Base-by-base conservation (phyloP, 2,329 filamentous ascomycete genomes). In the Dryadomyces quercus-mongolicae region DNA sequence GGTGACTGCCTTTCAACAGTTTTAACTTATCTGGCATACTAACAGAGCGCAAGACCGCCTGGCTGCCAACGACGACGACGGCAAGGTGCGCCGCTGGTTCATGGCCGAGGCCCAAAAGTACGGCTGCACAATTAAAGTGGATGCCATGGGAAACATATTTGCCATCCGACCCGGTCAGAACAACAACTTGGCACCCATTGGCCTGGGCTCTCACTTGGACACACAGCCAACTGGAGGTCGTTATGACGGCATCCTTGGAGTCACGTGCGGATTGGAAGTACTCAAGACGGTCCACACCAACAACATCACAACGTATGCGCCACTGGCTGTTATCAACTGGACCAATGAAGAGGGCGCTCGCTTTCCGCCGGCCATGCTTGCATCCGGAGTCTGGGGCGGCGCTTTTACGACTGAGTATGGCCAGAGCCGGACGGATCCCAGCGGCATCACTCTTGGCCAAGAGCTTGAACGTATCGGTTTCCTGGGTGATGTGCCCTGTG, bases 281-380 rank as follows among this genome's bases (percentile, higher is more conserved):
- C 70, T 93, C 20, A 78, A 75, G 54, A 76, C 81, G 0, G 70
- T 93, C 48, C 75, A 82, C 6, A 86, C 92, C 16, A 77, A 82
- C 55, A 71, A 76, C 15, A 72, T 85, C 2, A 76, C 85, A 63
- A 91, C 87, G 0, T 75, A 84, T 46, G 85, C 80, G 42, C 83
- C 84, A 2, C 75, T 91, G 0, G 86, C 86, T 0, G 79, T 90
- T 1, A 81, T 91, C 4, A 89, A 90, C 62, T 88, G 84, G 85
- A 89, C 84, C 2, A 88, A 88, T 62, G 88, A 92, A 69, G 88
- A 93, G 69, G 87, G 87, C 2, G 87, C 87, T 1, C 78, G 87
- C 0, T 92, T 92, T 57, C 86, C 87, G 0, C 81, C 82, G 56
- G 85, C 81, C 31, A 90, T 88, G 78, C 71, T 85, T 21, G 74